Conservation (phyloP, 768 basidiomycete genomes). For the Termitomyces bulborhizus region DNA sequence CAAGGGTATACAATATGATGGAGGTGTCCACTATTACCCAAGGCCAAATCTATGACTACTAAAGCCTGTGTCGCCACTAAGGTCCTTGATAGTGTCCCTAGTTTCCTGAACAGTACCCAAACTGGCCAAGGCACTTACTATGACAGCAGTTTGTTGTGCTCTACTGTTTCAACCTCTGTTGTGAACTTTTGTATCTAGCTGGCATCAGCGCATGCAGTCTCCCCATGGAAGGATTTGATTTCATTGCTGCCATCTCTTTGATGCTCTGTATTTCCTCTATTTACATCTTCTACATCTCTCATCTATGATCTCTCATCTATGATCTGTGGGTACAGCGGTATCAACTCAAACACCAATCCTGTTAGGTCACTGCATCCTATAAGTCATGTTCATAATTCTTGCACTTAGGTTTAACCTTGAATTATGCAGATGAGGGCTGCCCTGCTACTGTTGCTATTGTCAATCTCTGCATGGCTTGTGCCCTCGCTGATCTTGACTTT, state of each 20-base stretch:
- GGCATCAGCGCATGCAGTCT: too few relatives aligned
- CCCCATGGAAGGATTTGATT: too few relatives aligned
- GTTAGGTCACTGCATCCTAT: constrained; percentile 47
- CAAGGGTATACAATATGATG: constrained; percentile 3
- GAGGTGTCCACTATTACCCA: neutral
- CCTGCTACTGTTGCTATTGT: constrained; percentile 40
- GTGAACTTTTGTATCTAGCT: too few relatives aligned
- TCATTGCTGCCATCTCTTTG: constrained; percentile 55
- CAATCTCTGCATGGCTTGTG: constrained; percentile 63
- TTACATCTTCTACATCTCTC: neutral
- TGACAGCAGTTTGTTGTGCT: too few relatives aligned
- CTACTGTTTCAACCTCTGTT: too few relatives aligned
- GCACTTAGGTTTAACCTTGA: neutral
- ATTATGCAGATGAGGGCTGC: constrained; percentile 42
- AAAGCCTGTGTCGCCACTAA: neutral
- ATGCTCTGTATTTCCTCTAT: constrained; percentile 43
- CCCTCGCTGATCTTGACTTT: constrained; percentile 50
- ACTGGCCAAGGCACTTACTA: constrained; percentile 22
- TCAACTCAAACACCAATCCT: constrained; percentile 72
- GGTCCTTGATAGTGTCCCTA: constrained; percentile 15
- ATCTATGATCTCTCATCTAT: too few relatives aligned
- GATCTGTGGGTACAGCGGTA: constrained; percentile 45
- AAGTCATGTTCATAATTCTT: constrained; percentile 18
- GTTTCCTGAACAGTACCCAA: constrained; percentile 42
- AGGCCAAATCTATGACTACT: neutral